A percentile compares a stretch with the other conserved stretches of the same genome.
Conservation (phyloP, 192 early-diverging fungal genomes). For the Backusella westeae region DNA sequence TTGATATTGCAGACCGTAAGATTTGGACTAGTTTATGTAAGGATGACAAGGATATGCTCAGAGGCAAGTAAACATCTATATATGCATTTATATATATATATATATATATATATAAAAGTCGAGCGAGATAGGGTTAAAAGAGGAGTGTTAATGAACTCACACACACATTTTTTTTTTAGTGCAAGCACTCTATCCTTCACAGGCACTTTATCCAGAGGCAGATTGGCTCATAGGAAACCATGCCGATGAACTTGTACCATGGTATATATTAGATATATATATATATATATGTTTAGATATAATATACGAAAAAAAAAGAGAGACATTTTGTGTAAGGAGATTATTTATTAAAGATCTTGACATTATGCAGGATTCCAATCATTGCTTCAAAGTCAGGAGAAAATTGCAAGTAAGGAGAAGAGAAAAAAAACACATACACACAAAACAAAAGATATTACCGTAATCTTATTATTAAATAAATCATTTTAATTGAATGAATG, state of each 20-base stretch:
- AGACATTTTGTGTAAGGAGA: background rate
- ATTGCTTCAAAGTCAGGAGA: conserved; percentile 56
- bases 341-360: conserved; percentile 11
- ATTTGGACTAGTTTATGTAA: conserved; percentile 65
- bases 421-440: background rate
- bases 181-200: conserved; percentile 55
- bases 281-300: background rate
- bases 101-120: background rate
- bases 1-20: conserved; percentile 74
- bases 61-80: conserved; percentile 37
- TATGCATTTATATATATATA: background rate
- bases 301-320: conserved; percentile 8
- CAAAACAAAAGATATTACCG: conserved; percentile 8
- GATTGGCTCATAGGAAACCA: conserved; percentile 90
- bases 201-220: conserved; percentile 42
- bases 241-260: conserved; percentile 84
- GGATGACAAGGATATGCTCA: conserved; percentile 40
- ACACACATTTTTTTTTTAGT: conserved; percentile 35
- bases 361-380: conserved; percentile 60
- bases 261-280: conserved; percentile 39
- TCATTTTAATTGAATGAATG: background rate
- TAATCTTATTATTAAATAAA: conserved; percentile 1
- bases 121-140: background rate
- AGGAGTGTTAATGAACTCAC: background rate
- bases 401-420: conserved; percentile 40